Conservation (phyloP, 345 rosid species). For the Citropsis articulata region DNA sequence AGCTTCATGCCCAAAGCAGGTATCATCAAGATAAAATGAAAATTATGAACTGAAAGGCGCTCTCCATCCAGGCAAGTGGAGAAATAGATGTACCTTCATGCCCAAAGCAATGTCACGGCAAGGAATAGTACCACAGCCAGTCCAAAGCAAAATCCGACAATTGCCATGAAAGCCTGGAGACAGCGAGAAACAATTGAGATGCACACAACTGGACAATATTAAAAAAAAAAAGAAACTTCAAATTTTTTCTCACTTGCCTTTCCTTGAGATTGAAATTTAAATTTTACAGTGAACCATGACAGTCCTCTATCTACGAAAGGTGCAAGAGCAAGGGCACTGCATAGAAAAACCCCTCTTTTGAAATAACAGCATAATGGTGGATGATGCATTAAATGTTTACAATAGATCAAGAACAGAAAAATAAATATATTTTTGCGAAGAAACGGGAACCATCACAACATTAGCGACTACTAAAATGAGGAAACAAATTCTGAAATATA, state of each 20-base stretch:
- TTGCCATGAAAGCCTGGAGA: slow-evolving; percentile 62
- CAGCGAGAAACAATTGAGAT: neutral
- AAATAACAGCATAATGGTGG: neutral
- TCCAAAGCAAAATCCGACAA: slow-evolving; percentile 76
- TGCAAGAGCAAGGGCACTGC: slow-evolving; percentile 93
- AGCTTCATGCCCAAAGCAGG: slow-evolving; percentile 57
- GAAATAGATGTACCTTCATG: slow-evolving; percentile 24
- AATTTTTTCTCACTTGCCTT: slow-evolving; percentile 44
- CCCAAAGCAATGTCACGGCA: slow-evolving; percentile 63
- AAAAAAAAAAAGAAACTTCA: neutral
- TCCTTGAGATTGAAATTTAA: slow-evolving; percentile 64
- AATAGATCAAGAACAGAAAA: neutral
- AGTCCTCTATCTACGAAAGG: slow-evolving; percentile 81
- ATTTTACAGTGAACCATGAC: slow-evolving; percentile 75
- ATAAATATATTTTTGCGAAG: neutral
- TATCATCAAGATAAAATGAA: no score
- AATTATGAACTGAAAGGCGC: neutral
- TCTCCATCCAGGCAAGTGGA: neutral
- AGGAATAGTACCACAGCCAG: slow-evolving; percentile 63
- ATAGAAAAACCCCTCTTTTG: neutral
- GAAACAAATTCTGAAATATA: neutral
- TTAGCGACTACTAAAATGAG: neutral
- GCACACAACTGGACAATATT: neutral
- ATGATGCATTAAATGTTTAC: neutral
- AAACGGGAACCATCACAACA: neutral